Conservation (phyloP, 352 stramenopile species). For the Blastocystis sp. region DNA sequence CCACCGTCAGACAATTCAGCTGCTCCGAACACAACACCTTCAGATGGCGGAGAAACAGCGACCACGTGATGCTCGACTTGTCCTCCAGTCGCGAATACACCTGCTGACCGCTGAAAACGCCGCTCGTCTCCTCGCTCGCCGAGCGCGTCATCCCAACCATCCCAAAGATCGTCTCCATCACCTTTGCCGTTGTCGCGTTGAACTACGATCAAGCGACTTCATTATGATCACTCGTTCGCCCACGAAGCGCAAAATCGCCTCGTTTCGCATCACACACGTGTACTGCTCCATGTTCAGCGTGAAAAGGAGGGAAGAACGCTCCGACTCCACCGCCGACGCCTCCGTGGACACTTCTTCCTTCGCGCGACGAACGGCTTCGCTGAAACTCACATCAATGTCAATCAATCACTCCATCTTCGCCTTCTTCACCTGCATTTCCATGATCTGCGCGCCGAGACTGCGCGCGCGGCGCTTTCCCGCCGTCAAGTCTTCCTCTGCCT, state of each 20-base stretch:
- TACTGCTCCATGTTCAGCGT: constrained; percentile 10
- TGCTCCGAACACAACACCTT: background rate
- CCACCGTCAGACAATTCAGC: constrained; percentile 1
- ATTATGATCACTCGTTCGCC: background rate
- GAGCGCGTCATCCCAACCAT: background rate
- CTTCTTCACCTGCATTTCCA: constrained; percentile 28
- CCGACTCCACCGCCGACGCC: background rate
- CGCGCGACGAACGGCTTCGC: background rate
- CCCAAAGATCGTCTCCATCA: background rate
- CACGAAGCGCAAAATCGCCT: background rate
- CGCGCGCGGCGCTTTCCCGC: background rate
- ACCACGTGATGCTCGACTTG: background rate
- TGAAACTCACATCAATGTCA: background rate
- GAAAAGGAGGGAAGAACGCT: constrained; percentile 2
- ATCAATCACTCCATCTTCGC: background rate
- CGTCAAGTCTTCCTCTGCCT: background rate
- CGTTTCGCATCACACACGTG: background rate
- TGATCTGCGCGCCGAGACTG: background rate
- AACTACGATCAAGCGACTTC: background rate
- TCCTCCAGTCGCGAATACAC: background rate
- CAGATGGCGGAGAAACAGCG: background rate
- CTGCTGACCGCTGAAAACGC: background rate
- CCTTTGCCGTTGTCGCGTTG: background rate
- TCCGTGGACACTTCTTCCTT: background rate
- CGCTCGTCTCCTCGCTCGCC: background rate